Conservation (phyloP, 1,284 basidiomycete species). For the Neonothopanus nambi region DNA sequence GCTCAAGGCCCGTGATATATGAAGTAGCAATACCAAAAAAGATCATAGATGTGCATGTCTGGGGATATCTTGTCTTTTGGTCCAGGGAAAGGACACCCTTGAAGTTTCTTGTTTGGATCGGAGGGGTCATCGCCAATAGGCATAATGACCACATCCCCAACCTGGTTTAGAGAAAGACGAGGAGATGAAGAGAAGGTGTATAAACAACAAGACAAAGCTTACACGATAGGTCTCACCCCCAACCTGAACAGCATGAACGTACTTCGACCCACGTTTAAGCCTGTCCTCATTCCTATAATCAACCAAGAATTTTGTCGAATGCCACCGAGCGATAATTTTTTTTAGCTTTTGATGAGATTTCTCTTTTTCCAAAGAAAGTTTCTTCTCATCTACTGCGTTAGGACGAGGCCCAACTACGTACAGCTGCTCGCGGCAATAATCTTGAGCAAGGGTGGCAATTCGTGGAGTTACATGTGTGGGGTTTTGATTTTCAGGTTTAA, state of each 20-base stretch:
- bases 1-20: not conserved
- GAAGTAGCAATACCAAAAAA: slow-evolving; percentile 55
- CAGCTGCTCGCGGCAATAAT: slow-evolving; percentile 53
- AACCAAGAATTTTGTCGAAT: slow-evolving; percentile 16
- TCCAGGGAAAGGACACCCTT: slow-evolving; percentile 21
- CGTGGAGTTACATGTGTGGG: slow-evolving; percentile 61
- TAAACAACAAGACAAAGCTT: slow-evolving; percentile 26
- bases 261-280: slow-evolving; percentile 26
- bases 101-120: slow-evolving; percentile 18
- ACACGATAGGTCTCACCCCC: slow-evolving; percentile 40
- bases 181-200: not conserved
- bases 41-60: slow-evolving; percentile 45
- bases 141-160: slow-evolving; percentile 57
- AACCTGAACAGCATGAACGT: slow-evolving; percentile 33
- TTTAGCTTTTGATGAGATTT: slow-evolving; percentile 23
- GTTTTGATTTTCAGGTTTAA: slow-evolving; percentile 53
- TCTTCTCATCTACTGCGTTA: not conserved
- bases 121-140: slow-evolving; percentile 33
- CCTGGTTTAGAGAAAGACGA: slow-evolving; percentile 32
- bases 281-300: slow-evolving; percentile 27
- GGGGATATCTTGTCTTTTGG: slow-evolving; percentile 32
- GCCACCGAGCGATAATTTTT: slow-evolving; percentile 3
- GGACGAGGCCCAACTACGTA: slow-evolving; percentile 46
- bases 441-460: slow-evolving; percentile 49
- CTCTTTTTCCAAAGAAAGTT: not conserved